Conservation (phyloP, 177 flowering plant species). For the Viscum album region DNA sequence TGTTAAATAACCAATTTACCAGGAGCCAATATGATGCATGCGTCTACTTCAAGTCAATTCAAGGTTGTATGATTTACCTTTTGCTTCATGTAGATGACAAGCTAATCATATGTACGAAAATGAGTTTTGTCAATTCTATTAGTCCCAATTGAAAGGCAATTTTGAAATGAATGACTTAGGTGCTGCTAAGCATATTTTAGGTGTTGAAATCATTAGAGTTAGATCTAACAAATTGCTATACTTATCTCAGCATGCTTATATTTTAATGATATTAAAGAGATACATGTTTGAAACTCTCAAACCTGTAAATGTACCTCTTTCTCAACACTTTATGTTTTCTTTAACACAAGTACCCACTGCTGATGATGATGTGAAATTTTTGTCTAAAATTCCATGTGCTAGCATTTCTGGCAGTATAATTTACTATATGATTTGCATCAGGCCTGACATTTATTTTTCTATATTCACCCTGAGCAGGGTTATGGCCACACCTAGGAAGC, state of each 20-base stretch:
- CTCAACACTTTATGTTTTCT: neutral
- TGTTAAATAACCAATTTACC: neutral
- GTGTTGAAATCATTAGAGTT: neutral
- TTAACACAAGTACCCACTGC: neutral
- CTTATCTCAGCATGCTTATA: neutral
- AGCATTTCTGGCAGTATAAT: neutral
- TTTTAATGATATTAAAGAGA: neutral
- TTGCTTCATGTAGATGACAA: neutral
- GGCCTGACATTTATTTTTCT: neutral
- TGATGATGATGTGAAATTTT: neutral
- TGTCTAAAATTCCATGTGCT: neutral
- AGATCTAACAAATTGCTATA: neutral
- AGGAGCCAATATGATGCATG: neutral
- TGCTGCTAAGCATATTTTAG: neutral
- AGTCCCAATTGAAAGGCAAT: neutral
- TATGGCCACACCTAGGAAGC: neutral
- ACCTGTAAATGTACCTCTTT: neutral
- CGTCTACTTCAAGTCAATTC: neutral
- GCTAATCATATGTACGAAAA: neutral
- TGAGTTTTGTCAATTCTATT: neutral
- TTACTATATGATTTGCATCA: neutral
- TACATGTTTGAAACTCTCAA: neutral
- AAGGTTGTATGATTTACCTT: neutral
- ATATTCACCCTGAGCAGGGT: neutral
- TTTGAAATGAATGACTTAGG: neutral